Conservation (phyloP, 2,329 filamentous ascomycete species). For the Colletotrichum endophyticum region DNA sequence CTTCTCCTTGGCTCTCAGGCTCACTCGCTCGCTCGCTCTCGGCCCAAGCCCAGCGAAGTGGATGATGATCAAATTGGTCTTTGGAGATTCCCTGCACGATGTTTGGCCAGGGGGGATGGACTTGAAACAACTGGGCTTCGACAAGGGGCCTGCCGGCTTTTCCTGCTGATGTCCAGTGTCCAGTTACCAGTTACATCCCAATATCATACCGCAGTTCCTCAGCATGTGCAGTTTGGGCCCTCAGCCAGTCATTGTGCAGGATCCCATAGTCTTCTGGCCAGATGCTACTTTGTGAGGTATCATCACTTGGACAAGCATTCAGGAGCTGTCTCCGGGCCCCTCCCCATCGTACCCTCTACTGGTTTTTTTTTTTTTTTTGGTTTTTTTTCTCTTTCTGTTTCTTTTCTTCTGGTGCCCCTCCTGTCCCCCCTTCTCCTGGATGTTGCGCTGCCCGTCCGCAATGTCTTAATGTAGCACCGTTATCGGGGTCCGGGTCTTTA, state of each 20-base stretch:
- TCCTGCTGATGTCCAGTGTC: not conserved
- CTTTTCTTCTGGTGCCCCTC: not conserved
- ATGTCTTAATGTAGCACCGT: not conserved
- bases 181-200: not conserved
- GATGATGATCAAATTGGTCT: not conserved
- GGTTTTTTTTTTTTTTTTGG: not conserved
- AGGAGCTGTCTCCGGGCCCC: not conserved
- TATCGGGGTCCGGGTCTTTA: not conserved
- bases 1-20: not conserved
- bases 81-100: not conserved
- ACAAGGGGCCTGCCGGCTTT: not conserved
- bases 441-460: not conserved
- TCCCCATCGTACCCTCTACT: not conserved
- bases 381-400: not conserved
- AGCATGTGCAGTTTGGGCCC: not conserved
- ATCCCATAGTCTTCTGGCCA: not conserved
- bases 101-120: conserved; percentile 7
- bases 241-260: conserved; percentile 8
- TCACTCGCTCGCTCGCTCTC: not conserved
- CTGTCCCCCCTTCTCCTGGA: not conserved
- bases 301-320: not conserved
- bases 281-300: not conserved
- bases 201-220: not conserved
- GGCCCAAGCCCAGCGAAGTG: not conserved
- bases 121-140: conserved; percentile 18